Evolutionary conservation across 352 stramenopile species (phyloP), one percentile per base, ranked within the genome.

Genomic region (Globisporangium carolinianum): DNA sequence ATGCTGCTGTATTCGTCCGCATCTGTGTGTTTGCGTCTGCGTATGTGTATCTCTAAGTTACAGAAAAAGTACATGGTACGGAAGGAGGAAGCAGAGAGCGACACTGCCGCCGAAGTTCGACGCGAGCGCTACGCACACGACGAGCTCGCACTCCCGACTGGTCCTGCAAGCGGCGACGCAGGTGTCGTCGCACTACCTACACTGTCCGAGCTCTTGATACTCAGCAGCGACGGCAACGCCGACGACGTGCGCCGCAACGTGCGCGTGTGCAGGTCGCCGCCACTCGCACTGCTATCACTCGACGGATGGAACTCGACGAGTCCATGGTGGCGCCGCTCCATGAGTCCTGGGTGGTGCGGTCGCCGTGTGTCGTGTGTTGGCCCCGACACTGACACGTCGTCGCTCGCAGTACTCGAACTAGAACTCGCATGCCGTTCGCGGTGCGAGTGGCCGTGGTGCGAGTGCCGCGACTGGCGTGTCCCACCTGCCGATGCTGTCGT

Each of bases 381-480:
- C 32, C 32, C 32, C 5, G 53, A 9, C 9, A n/a, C 45, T 49
- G 45, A 14, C 39, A 12, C 11, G 7, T 43, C 45, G 14, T 17
- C 7, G 17, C 45, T 49, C 5, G 15, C 45, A 17, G 14, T 49
- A n/a, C 45, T 49, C 45, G 18, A 14, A 49, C 0, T 10, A 6
- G 45, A 6, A 14, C 7, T 43, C 39, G 11, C 39, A n/a, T 24
- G 32, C 15, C 38, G 11, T 38, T 37, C 10, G 18, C 51, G 38
- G 39, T 41, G 51, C 39, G 43, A 41, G 51, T 37, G 51, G 6
- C 57, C 56, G 42, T 62, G 37, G 18, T 62, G 57, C 41, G 58
- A 63, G 46, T 63, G 58, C 8, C 58, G 58, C 42, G 45, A 18
- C 24, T 63, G 58, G 3, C 58, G 58, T 32, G 24, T 32, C 24